Base-by-base conservation (phyloP, 2,329 filamentous ascomycete genomes). In the Thelonectria rubi region DNA sequence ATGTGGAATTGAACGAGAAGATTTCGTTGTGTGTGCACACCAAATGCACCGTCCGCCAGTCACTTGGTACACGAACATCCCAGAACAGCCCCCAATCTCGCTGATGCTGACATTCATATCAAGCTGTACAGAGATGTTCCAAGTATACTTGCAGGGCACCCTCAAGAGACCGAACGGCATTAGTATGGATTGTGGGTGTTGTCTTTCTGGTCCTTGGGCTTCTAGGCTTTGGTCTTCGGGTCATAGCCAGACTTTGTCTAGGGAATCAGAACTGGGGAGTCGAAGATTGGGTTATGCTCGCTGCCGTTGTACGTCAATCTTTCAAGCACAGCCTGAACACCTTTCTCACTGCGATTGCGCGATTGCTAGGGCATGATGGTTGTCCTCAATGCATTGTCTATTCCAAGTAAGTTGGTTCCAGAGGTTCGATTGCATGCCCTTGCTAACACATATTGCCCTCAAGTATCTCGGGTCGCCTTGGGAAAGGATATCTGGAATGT, bases 11-110 rank as follows among this genome's bases (percentile, higher is more conserved):
- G 26, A 69, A 63, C 40, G 21, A 58, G 39, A 51, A 61, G 40
- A 69, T 69, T 9, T 46, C 65, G 6, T 55, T 49, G 11, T 71
- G 69, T 14, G 68, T 65, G 9, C 21, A 53, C 15, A 20, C 15
- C 6, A 63, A 57, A 14, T 71, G 69, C 52, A 68, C 69, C 3
- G 51, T 64, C 5, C 62, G 59, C 18, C 66, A 71, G 59, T 72
- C 9, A 69, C 61, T 5, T 64, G 65, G 47, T 78, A 73, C 62
- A 50, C 20, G 37, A 3, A 4, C 34, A 7, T 56, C 4, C 26
- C 10, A 9, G 12, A 15, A 14, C 34, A 9, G 21, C 14, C 9
- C 5, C 8, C 15, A 2, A 7, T 10, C 18, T 20, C 14, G 10
- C 34, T n/a, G 15, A 34, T 14, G 37, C 49, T 62, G 17, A 62